phyloP scores from a whole-genome alignment of 305 asterid species.

The Solanum hybrid region DNA sequence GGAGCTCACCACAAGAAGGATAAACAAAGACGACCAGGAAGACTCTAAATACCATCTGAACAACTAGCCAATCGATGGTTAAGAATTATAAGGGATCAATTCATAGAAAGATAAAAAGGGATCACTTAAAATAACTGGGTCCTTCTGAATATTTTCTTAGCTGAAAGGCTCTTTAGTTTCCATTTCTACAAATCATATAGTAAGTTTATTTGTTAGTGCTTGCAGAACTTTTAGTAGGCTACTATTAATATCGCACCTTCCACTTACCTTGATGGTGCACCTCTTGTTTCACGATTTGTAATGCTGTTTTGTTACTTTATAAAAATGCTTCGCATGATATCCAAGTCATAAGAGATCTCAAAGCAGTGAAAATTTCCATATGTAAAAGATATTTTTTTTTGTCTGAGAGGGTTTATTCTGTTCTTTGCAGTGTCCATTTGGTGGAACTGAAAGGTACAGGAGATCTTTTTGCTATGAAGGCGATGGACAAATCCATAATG shows the following conservation, averaged over 20 bases:
- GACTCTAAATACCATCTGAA: background rate
- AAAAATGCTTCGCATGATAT: background rate
- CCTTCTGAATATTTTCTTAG: background rate
- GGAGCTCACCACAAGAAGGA: background rate
- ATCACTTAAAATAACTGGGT: background rate
- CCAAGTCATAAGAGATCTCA: background rate
- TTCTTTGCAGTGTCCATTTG: conserved; percentile 85
- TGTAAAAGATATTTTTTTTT: background rate
- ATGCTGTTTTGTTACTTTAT: background rate
- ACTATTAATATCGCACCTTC: background rate
- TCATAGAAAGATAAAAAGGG: background rate
- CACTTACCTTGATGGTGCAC: background rate
- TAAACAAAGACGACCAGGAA: background rate
- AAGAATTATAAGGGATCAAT: background rate
- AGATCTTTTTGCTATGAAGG: conserved; percentile 89
- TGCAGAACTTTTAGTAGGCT: background rate
- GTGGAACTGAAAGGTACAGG: conserved; percentile 82
- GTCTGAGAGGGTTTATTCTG: background rate
- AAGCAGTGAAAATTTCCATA: background rate
- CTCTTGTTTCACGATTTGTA: background rate
- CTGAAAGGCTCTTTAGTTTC: background rate
- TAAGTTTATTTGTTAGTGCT: background rate
- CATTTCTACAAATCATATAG: background rate
- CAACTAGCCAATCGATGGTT: background rate
- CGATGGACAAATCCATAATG: conserved; percentile 96